Percentiles rank a stretch among this genome's conserved stretches.
These are phyloP conservation scores for Coprinopsis cinerea DNA, from an alignment of 768 basidiomycete species.

Conservation along the genomic window DNA sequence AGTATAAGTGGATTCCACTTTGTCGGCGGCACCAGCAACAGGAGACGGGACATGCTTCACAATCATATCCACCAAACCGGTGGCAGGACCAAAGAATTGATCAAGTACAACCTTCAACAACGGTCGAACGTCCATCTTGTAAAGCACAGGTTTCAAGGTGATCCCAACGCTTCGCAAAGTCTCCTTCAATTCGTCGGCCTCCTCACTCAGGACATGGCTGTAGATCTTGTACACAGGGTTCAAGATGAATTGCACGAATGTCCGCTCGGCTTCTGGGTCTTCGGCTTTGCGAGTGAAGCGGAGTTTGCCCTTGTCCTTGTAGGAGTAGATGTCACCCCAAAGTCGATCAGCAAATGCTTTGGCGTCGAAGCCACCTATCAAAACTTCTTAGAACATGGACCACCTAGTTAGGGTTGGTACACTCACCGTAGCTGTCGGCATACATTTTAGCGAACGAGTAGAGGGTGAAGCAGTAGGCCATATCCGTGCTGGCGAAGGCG, in stretches of 20 bases:
- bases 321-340: slow-evolving; percentile 98
- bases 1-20: slow-evolving; percentile 78
- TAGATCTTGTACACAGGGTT: slow-evolving; percentile 98
- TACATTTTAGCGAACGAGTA: slow-evolving; percentile 96
- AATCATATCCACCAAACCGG: slow-evolving; percentile 90
- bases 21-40: slow-evolving; percentile 46
- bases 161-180: slow-evolving; percentile 79
- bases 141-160: slow-evolving; percentile 85
- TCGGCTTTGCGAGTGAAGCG: slow-evolving; percentile 76
- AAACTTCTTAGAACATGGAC: slow-evolving; percentile 3
- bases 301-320: slow-evolving; percentile 62
- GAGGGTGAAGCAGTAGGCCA: slow-evolving; percentile 97
- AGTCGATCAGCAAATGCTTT: slow-evolving; percentile 81
- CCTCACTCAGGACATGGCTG: slow-evolving; percentile 89
- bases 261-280: slow-evolving; percentile 73
- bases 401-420: neutral
- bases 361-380: slow-evolving; percentile 71
- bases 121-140: slow-evolving; percentile 98
- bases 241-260: slow-evolving; percentile 94
- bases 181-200: slow-evolving; percentile 78
- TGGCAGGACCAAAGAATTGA: slow-evolving; percentile 92
- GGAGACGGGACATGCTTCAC: slow-evolving; percentile 88
- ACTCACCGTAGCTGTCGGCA: slow-evolving; percentile 81
- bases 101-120: slow-evolving; percentile 88
- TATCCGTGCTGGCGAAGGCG: slow-evolving; percentile 93